Evolutionary conservation across 2,329 filamentous ascomycete species (phyloP).

Genomic region (Coleophoma crateriformis): DNA sequence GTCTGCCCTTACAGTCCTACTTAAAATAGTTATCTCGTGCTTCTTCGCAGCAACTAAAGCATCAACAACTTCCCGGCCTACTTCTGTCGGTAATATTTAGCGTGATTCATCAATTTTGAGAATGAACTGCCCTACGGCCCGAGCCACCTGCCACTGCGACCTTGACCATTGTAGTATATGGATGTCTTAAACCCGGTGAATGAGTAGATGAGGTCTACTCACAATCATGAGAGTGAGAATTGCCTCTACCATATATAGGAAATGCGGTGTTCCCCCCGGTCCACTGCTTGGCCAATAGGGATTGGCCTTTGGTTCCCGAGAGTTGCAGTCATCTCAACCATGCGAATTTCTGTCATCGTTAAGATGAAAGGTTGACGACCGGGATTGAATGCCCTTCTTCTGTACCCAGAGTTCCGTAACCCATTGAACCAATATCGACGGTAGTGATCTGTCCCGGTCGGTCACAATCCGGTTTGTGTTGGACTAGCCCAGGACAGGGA

Average conservation of each 20-base stretch:
- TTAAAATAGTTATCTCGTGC: slow-evolving; percentile 47
- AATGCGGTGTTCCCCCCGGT: not conserved
- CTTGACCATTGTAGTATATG: slow-evolving; percentile 34
- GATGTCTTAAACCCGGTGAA: not conserved
- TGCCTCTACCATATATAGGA: not conserved
- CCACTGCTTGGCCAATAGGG: slow-evolving; percentile 8
- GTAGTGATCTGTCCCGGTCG: too few relatives aligned
- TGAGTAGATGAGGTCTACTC: not conserved
- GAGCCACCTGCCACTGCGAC: slow-evolving; percentile 39
- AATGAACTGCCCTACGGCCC: slow-evolving; percentile 27
- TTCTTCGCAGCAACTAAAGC: slow-evolving; percentile 39
- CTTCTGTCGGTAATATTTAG: slow-evolving; percentile 30
- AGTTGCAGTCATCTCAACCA: not conserved
- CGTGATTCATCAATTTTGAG: not conserved
- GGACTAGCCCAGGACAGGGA: too few relatives aligned
- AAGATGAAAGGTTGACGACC: too few relatives aligned
- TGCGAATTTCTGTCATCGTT: too few relatives aligned
- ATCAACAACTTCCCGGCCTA: slow-evolving; percentile 47
- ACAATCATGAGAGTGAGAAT: not conserved
- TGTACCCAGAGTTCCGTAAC: too few relatives aligned
- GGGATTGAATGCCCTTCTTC: too few relatives aligned
- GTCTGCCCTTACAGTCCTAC: slow-evolving; percentile 32
- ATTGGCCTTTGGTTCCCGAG: slow-evolving; percentile 10
- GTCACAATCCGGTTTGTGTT: too few relatives aligned
- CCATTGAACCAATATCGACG: too few relatives aligned